phyloP scores from a whole-genome alignment of 202 grass and related monocot genomes.

The Panicum hallii region DNA sequence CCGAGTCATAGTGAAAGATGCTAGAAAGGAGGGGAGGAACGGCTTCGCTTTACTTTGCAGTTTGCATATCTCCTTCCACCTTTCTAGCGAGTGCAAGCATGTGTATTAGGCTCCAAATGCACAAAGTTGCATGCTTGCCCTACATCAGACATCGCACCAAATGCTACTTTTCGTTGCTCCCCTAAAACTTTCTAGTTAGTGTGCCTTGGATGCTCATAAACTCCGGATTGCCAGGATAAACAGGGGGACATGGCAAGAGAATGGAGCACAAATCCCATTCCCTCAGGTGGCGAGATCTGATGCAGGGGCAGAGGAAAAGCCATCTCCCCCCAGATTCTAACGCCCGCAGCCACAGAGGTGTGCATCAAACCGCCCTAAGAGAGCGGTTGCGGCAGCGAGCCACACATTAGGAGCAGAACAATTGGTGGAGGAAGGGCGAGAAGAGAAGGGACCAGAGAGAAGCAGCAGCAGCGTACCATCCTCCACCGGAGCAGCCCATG shows the following conservation, averaged over 20 bases:
- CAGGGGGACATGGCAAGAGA: background rate
- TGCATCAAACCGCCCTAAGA: background rate
- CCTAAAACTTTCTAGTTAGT: background rate
- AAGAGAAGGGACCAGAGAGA: background rate
- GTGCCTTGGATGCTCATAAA: background rate
- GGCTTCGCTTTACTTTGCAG: constrained; percentile 9
- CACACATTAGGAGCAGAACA: background rate
- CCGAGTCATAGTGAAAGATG: background rate
- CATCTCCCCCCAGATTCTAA: background rate
- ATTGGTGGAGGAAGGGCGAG: background rate
- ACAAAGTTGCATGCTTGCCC: background rate
- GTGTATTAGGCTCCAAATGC: background rate
- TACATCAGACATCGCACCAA: constrained; percentile 12
- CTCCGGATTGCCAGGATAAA: background rate
- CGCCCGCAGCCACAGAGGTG: background rate
- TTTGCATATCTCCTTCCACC: constrained; percentile 1
- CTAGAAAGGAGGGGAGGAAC: background rate
- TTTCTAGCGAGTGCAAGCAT: background rate
- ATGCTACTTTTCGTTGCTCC: background rate
- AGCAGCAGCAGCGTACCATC: constrained; percentile 65
- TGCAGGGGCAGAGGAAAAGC: background rate
- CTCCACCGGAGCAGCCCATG: constrained; percentile 62
- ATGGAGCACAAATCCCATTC: background rate
- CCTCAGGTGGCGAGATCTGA: constrained; percentile 19
- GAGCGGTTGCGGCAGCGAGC: background rate